Base-by-base conservation (phyloP, 2,329 filamentous ascomycete species). In the Cercospora sesami region DNA sequence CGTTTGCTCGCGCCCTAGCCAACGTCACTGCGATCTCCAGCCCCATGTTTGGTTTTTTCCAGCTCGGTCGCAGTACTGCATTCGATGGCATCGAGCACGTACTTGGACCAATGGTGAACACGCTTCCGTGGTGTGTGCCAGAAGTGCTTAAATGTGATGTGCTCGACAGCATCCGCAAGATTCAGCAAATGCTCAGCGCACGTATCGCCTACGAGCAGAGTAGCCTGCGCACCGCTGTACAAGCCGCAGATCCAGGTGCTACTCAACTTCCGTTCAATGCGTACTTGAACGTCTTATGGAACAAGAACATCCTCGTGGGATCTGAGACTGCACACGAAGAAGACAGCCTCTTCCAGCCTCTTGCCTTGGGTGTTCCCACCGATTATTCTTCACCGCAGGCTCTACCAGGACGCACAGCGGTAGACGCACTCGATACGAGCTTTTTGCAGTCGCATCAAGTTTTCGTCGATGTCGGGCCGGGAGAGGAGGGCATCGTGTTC, bases 11-110 rank as follows among this genome's bases (percentile, higher is more conserved):
- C 10, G 63, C 67, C 31, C 58, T 69, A 0, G 69, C 64, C 1
- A 42, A 48, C 6, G 31, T 31, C 16, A 66, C 65, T 7, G 28
- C 48, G 5, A 65, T 61, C 2, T 62, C 64, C 36, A 66, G 60
- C 21, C 68, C 66, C 5, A 60, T 68, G 14, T 70, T 70, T 30
- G 68, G 68, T 1, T 70, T 70, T 64, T 70, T 66, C 60, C 66
- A 70, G 30, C 39, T 66, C 14, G 60, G 60, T 3, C 60, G 68
- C n/a, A 66, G 63, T 16, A 64, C 66, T 10, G 58, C 66, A 9
- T 66, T 67, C 31, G 68, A 65, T 23, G 33, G 48, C 18, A 68
- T 68, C 57, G 66, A 70, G 16, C 60, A 53, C 28, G 66, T 68
- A 36, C 64, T 61, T 10, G 57, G 66, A 8, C 63, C 68, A 10